Base-by-base conservation (phyloP, 257 asterid species). In the Nicotiana obtusifolia region DNA sequence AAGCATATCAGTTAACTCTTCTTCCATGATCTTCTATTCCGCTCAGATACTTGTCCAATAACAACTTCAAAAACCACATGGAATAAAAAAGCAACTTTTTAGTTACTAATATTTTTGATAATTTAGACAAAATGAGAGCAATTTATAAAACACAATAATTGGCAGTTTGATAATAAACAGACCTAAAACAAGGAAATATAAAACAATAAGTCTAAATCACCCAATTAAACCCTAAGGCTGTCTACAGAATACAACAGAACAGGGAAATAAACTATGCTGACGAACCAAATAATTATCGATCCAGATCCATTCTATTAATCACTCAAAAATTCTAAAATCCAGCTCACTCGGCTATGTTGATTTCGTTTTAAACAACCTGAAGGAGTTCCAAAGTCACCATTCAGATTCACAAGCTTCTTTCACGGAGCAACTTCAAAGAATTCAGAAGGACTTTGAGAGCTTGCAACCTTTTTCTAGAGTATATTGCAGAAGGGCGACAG, bases 1-100 rank as follows among this genome's bases (percentile, higher is more conserved):
- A 35, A 95, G 95, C 90, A 92, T 83, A 77, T 94, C 87, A 66
- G 94, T 98, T 65, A 95, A 89, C 85, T 95, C 97, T 44, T 94
- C 98, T 37, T 93, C 91, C 99, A 95, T 95, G 57, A 80, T 81
- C 83, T 47, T 73, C 77, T 52, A 64, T 64, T n/a, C 56, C 56
- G 22, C 77, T 37, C 77, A 68, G 31, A n/a, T 26, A 71, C 78
- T 71, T 14, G 60, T 10, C 11, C 33, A 69, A 44, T 2, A 41
- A 41, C 19, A 44, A 71, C 15, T 73, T 73, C 61, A 44, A 71
- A 44, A 71, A 71, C 1, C 30, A 33, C 28, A 1, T 26, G 49
- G 13, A 41, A 37, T 20, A 11, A 44, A 22, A 22, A 7, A 44
- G 4, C 60, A 71, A 22, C 37, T 6, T 13, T 73, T 75, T 24